Evolutionary conservation across 306 rosid species (phyloP), one percentile per base, ranked within the genome.

Genomic region (Argentina anserina): DNA sequence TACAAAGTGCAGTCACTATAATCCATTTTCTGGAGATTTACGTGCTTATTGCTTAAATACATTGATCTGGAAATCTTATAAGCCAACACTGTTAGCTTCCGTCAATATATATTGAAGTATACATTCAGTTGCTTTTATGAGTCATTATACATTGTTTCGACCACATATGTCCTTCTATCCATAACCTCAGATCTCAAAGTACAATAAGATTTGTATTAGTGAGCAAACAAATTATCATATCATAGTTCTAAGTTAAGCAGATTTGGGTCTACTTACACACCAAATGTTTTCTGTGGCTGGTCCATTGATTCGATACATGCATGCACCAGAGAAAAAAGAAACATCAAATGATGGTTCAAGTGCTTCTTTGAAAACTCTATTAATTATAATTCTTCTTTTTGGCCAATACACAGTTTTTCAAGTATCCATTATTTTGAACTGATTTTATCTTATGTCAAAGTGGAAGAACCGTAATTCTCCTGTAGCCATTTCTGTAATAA

Each of bases 271-370:
- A 23, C 25, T 52, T n/a, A 21, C 28, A 56, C 50, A 41, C 34
- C 34, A 40, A 40, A 21, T 65, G 52, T 65, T 40, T 65, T 14
- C 34, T 65, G 70, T 65, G 29, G 49, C 70, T 40, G 70, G 50
- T 40, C 50, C 49, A 65, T 4, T 40, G 50, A 15, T 56, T 25
- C 20, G 26, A 55, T 9, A 13, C 14, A 14, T 58, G 6, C n/a
- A 28, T 58, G 64, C 64, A 58, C 64, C 65, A 28, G 31, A 26
- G 39, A 12, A 58, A 14, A 28, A 1, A 33, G 11, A 69, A 18
- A 14, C 17, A 69, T 45, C 39, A 46, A 20, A 47, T 28, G 10
- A 69, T 58, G 73, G 56, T 45, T 26, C 59, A 28, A 69, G 29
- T 47, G 50, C 45, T 9, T 69, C 7, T 28, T 28, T 58, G 33